Percentiles rank a stretch among this genome's conserved stretches.
These are phyloP conservation scores for Epichloe uncinata DNA, from an alignment of 2,329 filamentous ascomycete species.

Conservation along the genomic window DNA sequence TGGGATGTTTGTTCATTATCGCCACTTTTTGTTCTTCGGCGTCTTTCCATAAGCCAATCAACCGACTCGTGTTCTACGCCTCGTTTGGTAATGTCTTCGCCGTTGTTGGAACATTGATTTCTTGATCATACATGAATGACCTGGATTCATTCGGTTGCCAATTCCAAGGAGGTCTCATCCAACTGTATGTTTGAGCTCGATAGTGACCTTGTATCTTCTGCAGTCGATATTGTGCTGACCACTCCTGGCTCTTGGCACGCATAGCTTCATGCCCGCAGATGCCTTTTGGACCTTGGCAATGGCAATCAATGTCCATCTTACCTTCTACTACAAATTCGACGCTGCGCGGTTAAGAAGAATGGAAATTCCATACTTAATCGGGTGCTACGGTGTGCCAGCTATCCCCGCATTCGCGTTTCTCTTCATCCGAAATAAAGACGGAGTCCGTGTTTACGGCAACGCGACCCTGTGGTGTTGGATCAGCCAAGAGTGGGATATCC, in stretches of 20 bases:
- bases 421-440: constrained; percentile 42
- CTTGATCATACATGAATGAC: constrained; percentile 41
- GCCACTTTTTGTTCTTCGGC: constrained; percentile 53
- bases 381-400: constrained; percentile 63
- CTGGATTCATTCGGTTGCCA: constrained; percentile 45
- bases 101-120: constrained; percentile 65
- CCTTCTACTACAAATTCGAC: constrained; percentile 64
- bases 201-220: no score
- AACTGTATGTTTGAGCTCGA: constrained; percentile 46
- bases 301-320: constrained; percentile 73
- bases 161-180: constrained; percentile 66
- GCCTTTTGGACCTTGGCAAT: constrained; percentile 68
- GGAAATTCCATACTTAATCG: constrained; percentile 55
- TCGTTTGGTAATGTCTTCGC: constrained; percentile 69
- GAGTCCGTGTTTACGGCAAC: constrained; percentile 55
- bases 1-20: constrained; percentile 60
- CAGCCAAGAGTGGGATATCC: constrained; percentile 48
- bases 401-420: constrained; percentile 55
- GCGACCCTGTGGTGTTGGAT: constrained; percentile 79
- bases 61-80: constrained; percentile 72
- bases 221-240: neutral
- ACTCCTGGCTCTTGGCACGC: constrained; percentile 8
- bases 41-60: constrained; percentile 72
- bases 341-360: constrained; percentile 48
- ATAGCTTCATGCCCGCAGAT: constrained; percentile 66